A percentile compares a stretch with the other conserved stretches of the same genome.
These are phyloP conservation scores for Ogataea degrootiae DNA, from an alignment of 805 yeast species.

Conservation along the genomic window DNA sequence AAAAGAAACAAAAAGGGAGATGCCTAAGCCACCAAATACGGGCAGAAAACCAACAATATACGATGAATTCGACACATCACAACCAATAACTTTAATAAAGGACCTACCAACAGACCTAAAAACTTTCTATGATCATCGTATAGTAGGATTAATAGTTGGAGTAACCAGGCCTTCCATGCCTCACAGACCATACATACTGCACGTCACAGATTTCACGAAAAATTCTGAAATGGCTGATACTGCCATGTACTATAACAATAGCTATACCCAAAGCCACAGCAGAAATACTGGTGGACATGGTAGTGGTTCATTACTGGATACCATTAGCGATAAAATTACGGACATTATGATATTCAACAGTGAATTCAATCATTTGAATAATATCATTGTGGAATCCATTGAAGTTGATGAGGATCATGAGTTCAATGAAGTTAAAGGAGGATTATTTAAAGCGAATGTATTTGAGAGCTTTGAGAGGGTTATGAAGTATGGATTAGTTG, in stretches of 20 bases:
- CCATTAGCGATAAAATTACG: too few relatives aligned
- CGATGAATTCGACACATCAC: not conserved
- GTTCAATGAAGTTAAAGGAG: not conserved
- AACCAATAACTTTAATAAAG: not conserved
- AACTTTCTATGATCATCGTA: conserved; percentile 5
- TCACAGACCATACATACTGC: conserved; percentile 14
- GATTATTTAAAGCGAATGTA: too few relatives aligned
- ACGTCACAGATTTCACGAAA: conserved; percentile 20
- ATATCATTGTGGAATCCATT: too few relatives aligned
- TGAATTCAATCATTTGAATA: too few relatives aligned
- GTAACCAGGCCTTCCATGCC: conserved; percentile 10
- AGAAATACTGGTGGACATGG: not conserved
- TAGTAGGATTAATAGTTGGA: conserved; percentile 19
- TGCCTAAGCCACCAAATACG: not conserved
- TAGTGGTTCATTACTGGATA: too few relatives aligned
- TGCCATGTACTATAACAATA: not conserved
- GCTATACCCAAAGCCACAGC: not conserved
- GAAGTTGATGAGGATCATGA: not conserved
- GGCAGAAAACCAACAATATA: not conserved
- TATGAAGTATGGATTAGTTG: conserved; percentile 2
- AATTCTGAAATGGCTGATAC: not conserved
- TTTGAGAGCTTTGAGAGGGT: not conserved
- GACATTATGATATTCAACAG: too few relatives aligned
- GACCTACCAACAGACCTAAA: conserved; percentile 4
- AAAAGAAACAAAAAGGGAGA: not conserved